phyloP scores from a whole-genome alignment of 148 eudicot genomes.

The Rhododendron vialii region DNA sequence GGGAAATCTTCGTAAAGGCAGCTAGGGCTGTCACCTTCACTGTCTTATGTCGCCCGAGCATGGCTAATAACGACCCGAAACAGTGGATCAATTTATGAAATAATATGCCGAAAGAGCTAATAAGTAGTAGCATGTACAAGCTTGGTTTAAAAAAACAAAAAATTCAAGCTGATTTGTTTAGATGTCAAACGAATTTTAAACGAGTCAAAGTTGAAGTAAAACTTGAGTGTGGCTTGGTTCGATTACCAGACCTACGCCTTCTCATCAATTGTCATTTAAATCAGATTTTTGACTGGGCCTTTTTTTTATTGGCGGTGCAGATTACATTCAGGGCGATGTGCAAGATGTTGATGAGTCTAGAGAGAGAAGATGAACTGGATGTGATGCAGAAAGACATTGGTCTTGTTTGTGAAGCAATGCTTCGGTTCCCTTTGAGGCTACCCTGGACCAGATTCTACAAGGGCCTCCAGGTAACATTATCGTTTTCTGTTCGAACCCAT shows the following conservation, averaged over 20 bases:
- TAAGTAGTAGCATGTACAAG: no score
- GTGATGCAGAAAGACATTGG: constrained; percentile 32
- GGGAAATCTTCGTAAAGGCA: no score
- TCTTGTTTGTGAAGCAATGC: constrained; percentile 45
- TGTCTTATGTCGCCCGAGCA: no score
- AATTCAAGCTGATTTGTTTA: no score
- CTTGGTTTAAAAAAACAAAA: no score
- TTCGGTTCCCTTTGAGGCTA: background rate
- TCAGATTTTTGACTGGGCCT: background rate
- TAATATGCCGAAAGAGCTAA: no score
- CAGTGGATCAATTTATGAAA: no score
- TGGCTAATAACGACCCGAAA: no score
- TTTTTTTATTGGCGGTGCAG: constrained; percentile 10
- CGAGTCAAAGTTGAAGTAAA: background rate
- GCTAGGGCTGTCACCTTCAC: no score
- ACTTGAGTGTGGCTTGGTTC: background rate
- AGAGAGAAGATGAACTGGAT: constrained; percentile 24
- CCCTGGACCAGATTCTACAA: background rate
- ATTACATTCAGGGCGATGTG: constrained; percentile 43
- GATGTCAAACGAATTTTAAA: background rate
- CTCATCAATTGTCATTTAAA: background rate
- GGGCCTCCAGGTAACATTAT: background rate
- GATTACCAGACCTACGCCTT: background rate
- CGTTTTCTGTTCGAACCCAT: background rate
- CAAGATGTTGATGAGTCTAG: constrained; percentile 45